Evolutionary conservation across 2,329 filamentous ascomycete genomes (phyloP).

Genomic region (Aspergillus sp.): DNA sequence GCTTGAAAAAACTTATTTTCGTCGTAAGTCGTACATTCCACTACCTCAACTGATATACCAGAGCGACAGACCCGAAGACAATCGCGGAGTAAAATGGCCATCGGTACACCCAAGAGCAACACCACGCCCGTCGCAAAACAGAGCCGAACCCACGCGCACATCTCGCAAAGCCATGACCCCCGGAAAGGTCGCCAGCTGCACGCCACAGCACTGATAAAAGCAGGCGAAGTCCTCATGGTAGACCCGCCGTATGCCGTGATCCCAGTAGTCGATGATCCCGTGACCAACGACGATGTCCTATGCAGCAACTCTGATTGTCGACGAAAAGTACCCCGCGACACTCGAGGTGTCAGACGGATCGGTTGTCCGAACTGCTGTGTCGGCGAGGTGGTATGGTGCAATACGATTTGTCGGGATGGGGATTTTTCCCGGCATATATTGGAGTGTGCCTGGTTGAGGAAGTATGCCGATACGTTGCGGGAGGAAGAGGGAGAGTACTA

Average conservation of each 20-base stretch:
- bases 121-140: not conserved
- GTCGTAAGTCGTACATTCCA: too few species aligned
- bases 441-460: not conserved
- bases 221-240: slow-evolving; percentile 20
- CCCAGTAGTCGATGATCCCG: slow-evolving; percentile 22
- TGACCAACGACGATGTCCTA: slow-evolving; percentile 14
- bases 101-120: not conserved
- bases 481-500: not conserved
- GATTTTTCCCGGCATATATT: not conserved
- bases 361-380: slow-evolving; percentile 17
- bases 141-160: slow-evolving; percentile 21
- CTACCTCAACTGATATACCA: too few species aligned
- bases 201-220: slow-evolving; percentile 14
- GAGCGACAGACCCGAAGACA: too few species aligned
- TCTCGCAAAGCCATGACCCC: slow-evolving; percentile 19
- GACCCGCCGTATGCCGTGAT: slow-evolving; percentile 26
- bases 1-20: too few species aligned
- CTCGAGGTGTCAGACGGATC: slow-evolving; percentile 1
- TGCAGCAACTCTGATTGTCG: slow-evolving; percentile 26
- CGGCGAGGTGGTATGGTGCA: slow-evolving; percentile 23
- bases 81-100: not conserved
- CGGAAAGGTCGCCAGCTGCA: slow-evolving; percentile 26
- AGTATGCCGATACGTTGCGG: not conserved
- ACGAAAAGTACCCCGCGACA: slow-evolving; percentile 4
- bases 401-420: not conserved